A percentile compares a stretch with the other conserved stretches of the same genome.
Evolutionary conservation across 495 filamentous ascomycete genomes (phyloP).

Genomic region (Tuber magnatum): DNA sequence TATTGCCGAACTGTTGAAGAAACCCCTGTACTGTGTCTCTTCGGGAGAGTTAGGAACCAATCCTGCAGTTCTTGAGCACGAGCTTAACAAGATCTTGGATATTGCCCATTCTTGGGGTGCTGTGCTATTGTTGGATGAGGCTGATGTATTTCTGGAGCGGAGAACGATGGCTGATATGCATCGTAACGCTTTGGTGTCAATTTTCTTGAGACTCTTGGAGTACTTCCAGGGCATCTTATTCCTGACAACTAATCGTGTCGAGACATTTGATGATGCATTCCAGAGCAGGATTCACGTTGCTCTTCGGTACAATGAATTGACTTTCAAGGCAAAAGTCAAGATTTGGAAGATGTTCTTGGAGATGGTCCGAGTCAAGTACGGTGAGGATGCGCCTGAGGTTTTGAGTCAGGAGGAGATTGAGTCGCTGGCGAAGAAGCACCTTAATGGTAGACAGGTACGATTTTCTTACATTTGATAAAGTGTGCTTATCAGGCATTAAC

Average conservation of each 20-base stretch:
- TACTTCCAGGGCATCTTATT: slow-evolving; percentile 78
- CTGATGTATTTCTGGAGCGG: slow-evolving; percentile 61
- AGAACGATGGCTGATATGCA: slow-evolving; percentile 47
- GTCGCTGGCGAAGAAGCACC: slow-evolving; percentile 56
- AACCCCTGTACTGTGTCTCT: slow-evolving; percentile 64
- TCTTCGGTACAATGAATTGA: slow-evolving; percentile 71
- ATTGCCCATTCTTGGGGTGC: slow-evolving; percentile 69
- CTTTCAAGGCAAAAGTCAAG: slow-evolving; percentile 63
- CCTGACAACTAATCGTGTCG: slow-evolving; percentile 71
- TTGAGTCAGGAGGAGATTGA: slow-evolving; percentile 54
- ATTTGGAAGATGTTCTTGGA: slow-evolving; percentile 84
- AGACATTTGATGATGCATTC: slow-evolving; percentile 60
- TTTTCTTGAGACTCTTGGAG: slow-evolving; percentile 46
- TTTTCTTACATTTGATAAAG: background rate
- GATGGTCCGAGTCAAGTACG: slow-evolving; percentile 38
- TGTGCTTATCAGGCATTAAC: slow-evolving; percentile 21
- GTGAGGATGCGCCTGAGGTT: slow-evolving; percentile 28
- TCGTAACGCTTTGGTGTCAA: slow-evolving; percentile 47
- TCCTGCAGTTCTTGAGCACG: slow-evolving; percentile 54
- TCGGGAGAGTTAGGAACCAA: slow-evolving; percentile 66
- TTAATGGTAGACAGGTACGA: slow-evolving; percentile 79
- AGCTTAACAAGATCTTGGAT: slow-evolving; percentile 64
- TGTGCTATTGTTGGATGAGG: slow-evolving; percentile 57
- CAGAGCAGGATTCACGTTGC: slow-evolving; percentile 59
- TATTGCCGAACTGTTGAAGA: slow-evolving; percentile 62